Percentiles rank a stretch among this genome's conserved stretches.
Conservation (phyloP, 306 rosid genomes). For the Casuarina cunninghamiana region DNA sequence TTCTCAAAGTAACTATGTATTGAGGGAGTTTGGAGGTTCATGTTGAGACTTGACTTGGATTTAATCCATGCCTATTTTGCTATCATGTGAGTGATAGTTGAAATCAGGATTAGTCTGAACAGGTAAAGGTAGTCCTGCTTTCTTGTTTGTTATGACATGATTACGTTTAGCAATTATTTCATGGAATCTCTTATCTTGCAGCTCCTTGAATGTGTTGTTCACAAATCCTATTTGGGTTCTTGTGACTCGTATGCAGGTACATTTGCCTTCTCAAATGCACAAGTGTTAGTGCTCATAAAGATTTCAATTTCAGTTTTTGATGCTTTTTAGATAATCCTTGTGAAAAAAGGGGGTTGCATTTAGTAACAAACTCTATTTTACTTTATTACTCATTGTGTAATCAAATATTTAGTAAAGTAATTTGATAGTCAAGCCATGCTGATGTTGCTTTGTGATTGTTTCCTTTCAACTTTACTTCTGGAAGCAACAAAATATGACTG, state of each 20-base stretch:
- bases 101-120: neutral
- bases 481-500: neutral
- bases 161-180: constrained; percentile 14
- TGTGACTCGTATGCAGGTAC: constrained; percentile 94
- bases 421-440: neutral
- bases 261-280: constrained; percentile 12
- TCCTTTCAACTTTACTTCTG: neutral
- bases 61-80: neutral
- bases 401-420: neutral
- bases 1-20: neutral
- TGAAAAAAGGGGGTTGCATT: neutral
- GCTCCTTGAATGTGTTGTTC: constrained; percentile 73
- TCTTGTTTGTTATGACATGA: neutral
- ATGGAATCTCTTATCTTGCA: constrained; percentile 38
- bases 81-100: constrained; percentile 1
- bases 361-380: neutral
- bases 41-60: neutral
- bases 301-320: neutral
- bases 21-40: constrained; percentile 4
- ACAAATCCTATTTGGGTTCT: constrained; percentile 88
- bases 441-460: neutral
- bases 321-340: neutral
- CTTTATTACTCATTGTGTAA: neutral
- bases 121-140: constrained; percentile 13
- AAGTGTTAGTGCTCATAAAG: neutral